phyloP scores from a whole-genome alignment of 2,329 filamentous ascomycete genomes.

The Colletotrichum sp. region DNA sequence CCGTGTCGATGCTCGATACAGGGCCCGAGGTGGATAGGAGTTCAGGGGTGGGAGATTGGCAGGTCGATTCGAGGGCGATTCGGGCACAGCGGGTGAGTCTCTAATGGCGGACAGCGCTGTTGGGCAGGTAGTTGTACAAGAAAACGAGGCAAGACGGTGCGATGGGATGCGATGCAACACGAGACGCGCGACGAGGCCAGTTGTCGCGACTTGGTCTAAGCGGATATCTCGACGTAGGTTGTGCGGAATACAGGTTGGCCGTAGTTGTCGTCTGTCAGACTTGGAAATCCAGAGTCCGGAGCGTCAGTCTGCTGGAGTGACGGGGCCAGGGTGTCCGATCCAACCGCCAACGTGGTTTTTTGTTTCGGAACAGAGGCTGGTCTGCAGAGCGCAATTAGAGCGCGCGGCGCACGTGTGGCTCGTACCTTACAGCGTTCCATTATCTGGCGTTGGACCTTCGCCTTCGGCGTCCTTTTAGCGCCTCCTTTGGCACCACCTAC shows the following conservation, averaged over 20 bases:
- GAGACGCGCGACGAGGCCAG: neutral
- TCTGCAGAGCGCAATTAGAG: neutral
- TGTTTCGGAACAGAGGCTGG: neutral
- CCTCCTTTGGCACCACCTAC: neutral
- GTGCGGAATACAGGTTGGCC: neutral
- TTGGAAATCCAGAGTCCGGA: neutral
- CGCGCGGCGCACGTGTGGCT: conserved; percentile 2
- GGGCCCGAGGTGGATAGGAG: neutral
- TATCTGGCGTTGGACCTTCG: neutral
- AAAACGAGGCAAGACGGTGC: neutral
- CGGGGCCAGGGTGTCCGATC: conserved; percentile 22
- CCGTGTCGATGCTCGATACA: neutral
- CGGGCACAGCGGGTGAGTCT: neutral
- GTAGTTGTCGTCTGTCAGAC: neutral
- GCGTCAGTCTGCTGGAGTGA: neutral
- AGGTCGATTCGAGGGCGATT: neutral
- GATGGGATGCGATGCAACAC: neutral
- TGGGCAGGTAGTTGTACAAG: neutral
- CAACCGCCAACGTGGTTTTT: conserved; percentile 10
- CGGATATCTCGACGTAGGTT: neutral
- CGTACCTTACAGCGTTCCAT: neutral
- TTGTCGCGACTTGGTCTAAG: neutral
- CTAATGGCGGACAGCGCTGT: neutral
- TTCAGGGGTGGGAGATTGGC: neutral
- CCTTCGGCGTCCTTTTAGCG: neutral